Conservation (phyloP, 495 filamentous ascomycete species). For the Podospora appendiculata region DNA sequence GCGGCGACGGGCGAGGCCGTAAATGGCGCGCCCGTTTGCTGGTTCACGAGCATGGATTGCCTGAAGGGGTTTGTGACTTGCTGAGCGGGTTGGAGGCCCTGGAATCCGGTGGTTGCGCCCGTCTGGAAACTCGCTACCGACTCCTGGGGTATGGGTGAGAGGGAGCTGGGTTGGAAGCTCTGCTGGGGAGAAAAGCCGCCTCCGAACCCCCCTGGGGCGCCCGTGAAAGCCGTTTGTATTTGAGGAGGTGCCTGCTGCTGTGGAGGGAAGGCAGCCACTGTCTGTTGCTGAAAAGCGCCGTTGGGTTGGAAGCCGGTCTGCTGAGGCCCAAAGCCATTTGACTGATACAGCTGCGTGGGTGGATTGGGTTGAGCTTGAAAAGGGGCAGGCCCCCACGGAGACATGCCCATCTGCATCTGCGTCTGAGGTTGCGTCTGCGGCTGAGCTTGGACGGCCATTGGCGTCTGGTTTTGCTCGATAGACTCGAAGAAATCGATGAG, state of each 20-base stretch:
- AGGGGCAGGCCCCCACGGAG: slow-evolving; percentile 20
- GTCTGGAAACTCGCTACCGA: slow-evolving; percentile 44
- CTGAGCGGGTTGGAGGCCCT: slow-evolving; percentile 39
- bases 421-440: slow-evolving; percentile 20
- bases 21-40: slow-evolving; percentile 37
- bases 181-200: slow-evolving; percentile 63
- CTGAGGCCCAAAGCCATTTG: slow-evolving; percentile 43
- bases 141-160: slow-evolving; percentile 60
- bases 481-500: slow-evolving; percentile 98
- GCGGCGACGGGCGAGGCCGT: background rate
- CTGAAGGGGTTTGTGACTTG: slow-evolving; percentile 83
- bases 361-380: slow-evolving; percentile 26
- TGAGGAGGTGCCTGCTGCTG: slow-evolving; percentile 41
- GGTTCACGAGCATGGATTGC: slow-evolving; percentile 67
- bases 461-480: slow-evolving; percentile 87
- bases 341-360: slow-evolving; percentile 34
- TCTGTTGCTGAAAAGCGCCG: slow-evolving; percentile 40
- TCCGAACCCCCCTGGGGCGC: slow-evolving; percentile 64
- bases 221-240: slow-evolving; percentile 50
- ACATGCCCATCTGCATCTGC: slow-evolving; percentile 25
- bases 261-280: slow-evolving; percentile 14
- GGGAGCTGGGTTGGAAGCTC: slow-evolving; percentile 44
- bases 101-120: slow-evolving; percentile 24
- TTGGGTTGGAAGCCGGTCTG: slow-evolving; percentile 41
- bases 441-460: slow-evolving; percentile 46